These are phyloP conservation scores for Pleurotus salmoneostramineus DNA, from an alignment of 768 basidiomycete species.

Conservation along the genomic window DNA sequence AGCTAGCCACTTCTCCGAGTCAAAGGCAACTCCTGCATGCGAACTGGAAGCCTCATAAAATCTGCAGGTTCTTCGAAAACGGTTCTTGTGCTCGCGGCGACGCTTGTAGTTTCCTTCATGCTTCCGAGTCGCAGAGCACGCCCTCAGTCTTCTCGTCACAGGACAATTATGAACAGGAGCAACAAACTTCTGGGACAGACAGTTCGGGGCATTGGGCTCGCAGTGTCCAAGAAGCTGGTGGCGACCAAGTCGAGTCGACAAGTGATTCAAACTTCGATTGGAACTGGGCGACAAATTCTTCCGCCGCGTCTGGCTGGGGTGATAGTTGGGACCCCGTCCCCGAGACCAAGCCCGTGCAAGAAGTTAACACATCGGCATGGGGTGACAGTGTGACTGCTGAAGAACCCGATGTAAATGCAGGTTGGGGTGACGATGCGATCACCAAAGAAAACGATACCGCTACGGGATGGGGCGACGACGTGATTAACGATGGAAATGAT, in stretches of 20 bases:
- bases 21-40: not conserved
- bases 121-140: not conserved
- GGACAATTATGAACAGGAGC: no score
- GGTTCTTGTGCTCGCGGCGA: slow-evolving; percentile 7
- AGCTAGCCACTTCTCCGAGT: slow-evolving; percentile 5
- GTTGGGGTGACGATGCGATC: not conserved
- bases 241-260: no score
- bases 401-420: not conserved
- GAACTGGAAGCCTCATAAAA: not conserved
- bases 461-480: slow-evolving; percentile 7
- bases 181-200: no score
- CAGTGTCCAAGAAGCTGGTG: no score
- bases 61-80: slow-evolving; percentile 8
- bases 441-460: no score
- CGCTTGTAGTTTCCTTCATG: slow-evolving; percentile 6
- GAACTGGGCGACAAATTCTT: no score
- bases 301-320: slow-evolving; percentile 6
- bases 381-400: not conserved
- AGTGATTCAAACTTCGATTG: no score
- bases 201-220: no score
- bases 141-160: not conserved
- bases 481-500: no score
- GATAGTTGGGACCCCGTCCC: not conserved
- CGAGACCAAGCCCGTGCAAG: no score
- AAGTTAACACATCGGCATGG: not conserved